phyloP scores from a whole-genome alignment of 495 filamentous ascomycete genomes.

The Trichoderma erinaceum region DNA sequence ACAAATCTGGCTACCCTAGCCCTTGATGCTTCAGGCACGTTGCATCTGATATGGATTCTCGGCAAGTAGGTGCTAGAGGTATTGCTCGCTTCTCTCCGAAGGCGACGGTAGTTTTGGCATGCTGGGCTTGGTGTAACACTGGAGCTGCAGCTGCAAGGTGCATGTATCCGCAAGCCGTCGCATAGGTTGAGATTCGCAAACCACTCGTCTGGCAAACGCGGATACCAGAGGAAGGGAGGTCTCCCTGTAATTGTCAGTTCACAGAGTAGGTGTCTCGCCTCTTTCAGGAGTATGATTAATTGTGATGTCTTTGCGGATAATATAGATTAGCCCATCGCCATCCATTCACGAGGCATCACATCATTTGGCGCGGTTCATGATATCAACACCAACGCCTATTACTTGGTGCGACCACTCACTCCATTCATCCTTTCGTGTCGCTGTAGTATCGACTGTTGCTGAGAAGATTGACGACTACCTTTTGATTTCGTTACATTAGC shows the following conservation, averaged over 20 bases:
- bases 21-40: background rate
- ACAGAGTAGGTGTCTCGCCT: background rate
- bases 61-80: too few relatives aligned
- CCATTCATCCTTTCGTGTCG: background rate
- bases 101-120: background rate
- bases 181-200: background rate
- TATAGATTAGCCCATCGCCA: background rate
- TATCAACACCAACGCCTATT: background rate
- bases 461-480: background rate
- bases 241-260: background rate
- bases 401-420: background rate
- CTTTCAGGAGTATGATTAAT: background rate
- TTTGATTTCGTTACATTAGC: slow-evolving; percentile 11
- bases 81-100: background rate
- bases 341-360: background rate
- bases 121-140: background rate
- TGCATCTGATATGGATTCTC: background rate
- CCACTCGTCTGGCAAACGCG: background rate
- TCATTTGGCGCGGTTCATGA: background rate
- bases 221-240: background rate
- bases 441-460: background rate
- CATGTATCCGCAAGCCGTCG: background rate
- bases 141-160: background rate
- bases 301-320: background rate
- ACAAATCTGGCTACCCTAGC: background rate